Base-by-base conservation (phyloP, 768 basidiomycete genomes). In the Asterophora parasitica region DNA sequence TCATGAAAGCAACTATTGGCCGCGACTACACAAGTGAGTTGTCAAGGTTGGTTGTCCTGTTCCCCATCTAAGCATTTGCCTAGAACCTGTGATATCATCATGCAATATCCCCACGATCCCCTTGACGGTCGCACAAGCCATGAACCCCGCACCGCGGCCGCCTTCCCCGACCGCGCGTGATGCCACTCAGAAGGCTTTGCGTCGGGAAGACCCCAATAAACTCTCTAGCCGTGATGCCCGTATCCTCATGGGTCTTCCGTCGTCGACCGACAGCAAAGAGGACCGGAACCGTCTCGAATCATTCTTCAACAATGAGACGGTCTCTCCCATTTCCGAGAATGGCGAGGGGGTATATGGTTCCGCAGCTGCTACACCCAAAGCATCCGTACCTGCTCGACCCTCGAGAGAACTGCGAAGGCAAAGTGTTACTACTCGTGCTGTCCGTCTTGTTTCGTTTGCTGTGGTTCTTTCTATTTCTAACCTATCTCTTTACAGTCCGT, bases 1-100 rank as follows among this genome's bases (percentile, higher is more conserved):
- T 99, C 56, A 97, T 98, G 92, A 99, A 98, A 64, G 92, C 95
- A 2, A 97, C 95, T 10, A 99, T 99, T 56, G 85, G 81, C 7
- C 74, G 96, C 47, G 96, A 98, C 63, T 97, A 94, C 61, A 78
- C 85, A 7, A 87, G 92, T 94, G 58, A 32, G 85, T 74, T 42
- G 30, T 20, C 46, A 38, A 43, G 26, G 40, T 36, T 34, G 20
- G 7, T 6, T 28, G 26, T 4, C 38, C 10, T 15, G 4, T 19
- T 36, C 17, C 50, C 36, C 27, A 53, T 31, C 48, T 43, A 36
- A 59, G 67, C 33, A 60, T 44, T 11, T 33, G 26, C 33, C 45
- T 38, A 93, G 95, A 85, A 59, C 89, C 93, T 19, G 94, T 98
- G 42, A 82, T 96, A 12, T 97, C 96, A 3, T 96, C 94, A 2